These are phyloP conservation scores for Elaeis oleifera DNA, from an alignment of 202 grass and related monocot species.

Conservation along the genomic window DNA sequence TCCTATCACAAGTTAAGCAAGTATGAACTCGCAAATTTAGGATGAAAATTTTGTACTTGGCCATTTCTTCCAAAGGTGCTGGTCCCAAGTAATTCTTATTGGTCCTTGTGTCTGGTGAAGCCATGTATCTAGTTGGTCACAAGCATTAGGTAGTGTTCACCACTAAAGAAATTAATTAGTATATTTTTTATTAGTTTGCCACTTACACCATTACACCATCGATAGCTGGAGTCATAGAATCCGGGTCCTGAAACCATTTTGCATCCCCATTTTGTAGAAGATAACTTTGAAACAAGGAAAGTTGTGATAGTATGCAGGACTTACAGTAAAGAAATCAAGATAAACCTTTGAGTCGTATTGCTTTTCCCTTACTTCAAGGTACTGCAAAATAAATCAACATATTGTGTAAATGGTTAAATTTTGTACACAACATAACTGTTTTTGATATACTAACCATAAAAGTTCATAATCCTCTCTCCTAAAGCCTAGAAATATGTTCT, in stretches of 20 bases:
- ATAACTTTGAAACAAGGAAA: conserved; percentile 7
- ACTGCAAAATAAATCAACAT: conserved; percentile 46
- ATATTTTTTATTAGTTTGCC: conserved; percentile 13
- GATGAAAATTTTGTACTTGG: conserved; percentile 31
- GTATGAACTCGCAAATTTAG: too few relatives aligned
- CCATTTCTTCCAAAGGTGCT: conserved; percentile 74
- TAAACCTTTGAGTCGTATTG: conserved; percentile 90
- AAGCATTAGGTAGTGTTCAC: conserved; percentile 14
- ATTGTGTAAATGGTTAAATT: not conserved
- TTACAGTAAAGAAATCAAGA: conserved; percentile 74
- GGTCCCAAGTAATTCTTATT: conserved; percentile 79
- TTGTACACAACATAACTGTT: too few relatives aligned
- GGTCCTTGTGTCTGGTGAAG: conserved; percentile 48
- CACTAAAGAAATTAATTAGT: conserved; percentile 11
- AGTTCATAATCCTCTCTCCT: too few relatives aligned
- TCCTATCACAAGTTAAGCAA: not conserved
- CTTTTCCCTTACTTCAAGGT: conserved; percentile 88
- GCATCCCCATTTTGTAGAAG: not conserved
- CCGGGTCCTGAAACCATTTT: conserved; percentile 48
- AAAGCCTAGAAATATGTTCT: too few relatives aligned
- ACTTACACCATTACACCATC: conserved; percentile 86
- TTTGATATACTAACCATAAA: too few relatives aligned
- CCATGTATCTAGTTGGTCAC: conserved; percentile 60
- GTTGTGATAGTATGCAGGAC: conserved; percentile 14
- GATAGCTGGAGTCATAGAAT: conserved; percentile 35